Evolutionary conservation across 495 filamentous ascomycete genomes (phyloP).

Genomic region (Cetradonia linearis): DNA sequence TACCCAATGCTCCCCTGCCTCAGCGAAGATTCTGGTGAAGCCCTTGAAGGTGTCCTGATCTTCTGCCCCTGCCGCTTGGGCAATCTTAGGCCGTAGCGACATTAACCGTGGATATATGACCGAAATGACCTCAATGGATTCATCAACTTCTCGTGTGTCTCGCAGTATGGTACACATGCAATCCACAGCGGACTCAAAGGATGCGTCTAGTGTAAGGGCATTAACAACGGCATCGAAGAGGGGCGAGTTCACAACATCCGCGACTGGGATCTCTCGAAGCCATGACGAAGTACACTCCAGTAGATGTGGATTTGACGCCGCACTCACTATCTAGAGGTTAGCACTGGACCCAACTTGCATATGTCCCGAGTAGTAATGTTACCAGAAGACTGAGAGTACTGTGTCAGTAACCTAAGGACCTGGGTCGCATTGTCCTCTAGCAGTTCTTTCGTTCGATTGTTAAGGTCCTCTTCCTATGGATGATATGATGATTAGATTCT

Average conservation of each 20-base stretch:
- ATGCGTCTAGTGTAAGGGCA: constrained; percentile 60
- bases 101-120: constrained; percentile 76
- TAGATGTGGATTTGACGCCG: constrained; percentile 79
- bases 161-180: constrained; percentile 83
- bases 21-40: constrained; percentile 78
- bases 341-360: constrained; percentile 1
- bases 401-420: constrained; percentile 73
- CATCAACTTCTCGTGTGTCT: constrained; percentile 82
- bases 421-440: constrained; percentile 80
- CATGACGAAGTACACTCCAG: constrained; percentile 94
- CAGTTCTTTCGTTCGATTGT: constrained; percentile 68
- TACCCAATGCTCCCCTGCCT: constrained; percentile 91
- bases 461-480: constrained; percentile 83
- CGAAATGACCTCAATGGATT: constrained; percentile 68
- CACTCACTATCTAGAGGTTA: constrained; percentile 36
- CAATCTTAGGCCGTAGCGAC: constrained; percentile 68
- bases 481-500: constrained; percentile 39
- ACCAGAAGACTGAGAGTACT: constrained; percentile 87
- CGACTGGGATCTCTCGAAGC: constrained; percentile 81
- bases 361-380: constrained; percentile 29
- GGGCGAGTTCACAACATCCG: constrained; percentile 73
- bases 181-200: constrained; percentile 85
- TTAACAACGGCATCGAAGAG: constrained; percentile 71
- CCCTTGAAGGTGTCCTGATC: constrained; percentile 84
- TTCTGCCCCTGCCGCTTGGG: constrained; percentile 60